Evolutionary conservation across 176 grass and related monocot species (phyloP).

Genomic region (Cenchrus purpureus): DNA sequence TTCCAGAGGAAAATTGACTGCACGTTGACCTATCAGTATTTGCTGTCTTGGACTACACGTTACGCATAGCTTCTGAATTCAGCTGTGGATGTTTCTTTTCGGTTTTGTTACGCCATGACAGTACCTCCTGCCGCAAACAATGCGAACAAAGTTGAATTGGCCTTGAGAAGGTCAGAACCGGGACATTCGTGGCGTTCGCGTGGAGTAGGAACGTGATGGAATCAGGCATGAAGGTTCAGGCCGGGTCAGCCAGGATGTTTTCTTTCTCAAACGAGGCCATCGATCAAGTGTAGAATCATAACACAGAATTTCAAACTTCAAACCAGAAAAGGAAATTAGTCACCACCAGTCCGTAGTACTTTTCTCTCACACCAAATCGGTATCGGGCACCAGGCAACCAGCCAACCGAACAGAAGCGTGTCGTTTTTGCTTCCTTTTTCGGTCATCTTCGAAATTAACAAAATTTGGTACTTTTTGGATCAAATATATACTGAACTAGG

Average conservation of each 20-base stretch:
- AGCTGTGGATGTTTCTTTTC: background rate
- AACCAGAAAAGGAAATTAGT: background rate
- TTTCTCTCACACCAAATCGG: too few species aligned
- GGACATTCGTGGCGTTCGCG: background rate
- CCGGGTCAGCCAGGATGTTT: background rate
- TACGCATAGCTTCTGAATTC: background rate
- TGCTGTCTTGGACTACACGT: background rate
- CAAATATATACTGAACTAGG: too few species aligned
- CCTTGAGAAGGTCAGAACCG: background rate
- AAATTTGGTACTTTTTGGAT: too few species aligned
- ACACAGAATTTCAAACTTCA: background rate
- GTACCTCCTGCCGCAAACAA: conserved; percentile 1
- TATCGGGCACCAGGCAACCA: too few species aligned
- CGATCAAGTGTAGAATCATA: background rate
- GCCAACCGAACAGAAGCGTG: too few species aligned
- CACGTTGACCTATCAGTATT: background rate
- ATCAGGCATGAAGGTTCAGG: background rate
- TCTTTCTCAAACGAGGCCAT: background rate
- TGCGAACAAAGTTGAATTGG: background rate
- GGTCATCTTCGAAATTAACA: too few species aligned
- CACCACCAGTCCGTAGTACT: too few species aligned
- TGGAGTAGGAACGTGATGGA: background rate
- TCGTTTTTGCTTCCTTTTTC: too few species aligned
- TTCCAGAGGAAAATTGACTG: background rate
- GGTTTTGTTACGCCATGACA: background rate